Conservation (phyloP, 1,284 basidiomycete species). For the Somion occarium region DNA sequence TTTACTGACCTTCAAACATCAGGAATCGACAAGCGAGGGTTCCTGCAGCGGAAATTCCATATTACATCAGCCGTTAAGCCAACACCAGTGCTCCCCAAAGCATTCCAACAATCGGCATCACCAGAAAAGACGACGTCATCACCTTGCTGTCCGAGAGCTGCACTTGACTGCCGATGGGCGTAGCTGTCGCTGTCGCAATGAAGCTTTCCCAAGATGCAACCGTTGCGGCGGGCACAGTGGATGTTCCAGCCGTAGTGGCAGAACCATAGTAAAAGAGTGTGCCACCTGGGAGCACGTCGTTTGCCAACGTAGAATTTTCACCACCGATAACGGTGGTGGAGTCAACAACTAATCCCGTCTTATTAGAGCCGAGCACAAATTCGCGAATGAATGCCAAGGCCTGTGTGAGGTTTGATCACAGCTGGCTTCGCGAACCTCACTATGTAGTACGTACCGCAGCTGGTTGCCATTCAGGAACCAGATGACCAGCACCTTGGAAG, state of each 20-base stretch:
- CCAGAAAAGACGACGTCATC: too few species aligned
- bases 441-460: conserved; percentile 36
- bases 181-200: conserved; percentile 24
- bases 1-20: too few species aligned
- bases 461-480: conserved; percentile 47
- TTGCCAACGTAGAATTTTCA: conserved; percentile 13
- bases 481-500: conserved; percentile 52
- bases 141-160: too few species aligned
- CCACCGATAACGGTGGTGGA: conserved; percentile 17
- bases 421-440: background rate
- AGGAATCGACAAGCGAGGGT: too few species aligned
- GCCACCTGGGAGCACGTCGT: conserved; percentile 11
- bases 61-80: too few species aligned
- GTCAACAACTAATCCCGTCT: conserved; percentile 18
- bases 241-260: conserved; percentile 19
- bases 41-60: too few species aligned
- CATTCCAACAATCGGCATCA: too few species aligned
- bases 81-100: too few species aligned
- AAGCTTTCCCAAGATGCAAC: conserved; percentile 50
- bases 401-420: conserved; percentile 6
- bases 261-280: conserved; percentile 18
- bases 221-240: conserved; percentile 30
- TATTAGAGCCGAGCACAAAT: conserved; percentile 20
- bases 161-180: too few species aligned
- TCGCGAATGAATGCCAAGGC: conserved; percentile 21